A percentile compares a stretch with the other conserved stretches of the same genome.
These are phyloP conservation scores for Hyphodiscus sp. DNA, from an alignment of 2,329 filamentous ascomycete genomes.

Conservation along the genomic window DNA sequence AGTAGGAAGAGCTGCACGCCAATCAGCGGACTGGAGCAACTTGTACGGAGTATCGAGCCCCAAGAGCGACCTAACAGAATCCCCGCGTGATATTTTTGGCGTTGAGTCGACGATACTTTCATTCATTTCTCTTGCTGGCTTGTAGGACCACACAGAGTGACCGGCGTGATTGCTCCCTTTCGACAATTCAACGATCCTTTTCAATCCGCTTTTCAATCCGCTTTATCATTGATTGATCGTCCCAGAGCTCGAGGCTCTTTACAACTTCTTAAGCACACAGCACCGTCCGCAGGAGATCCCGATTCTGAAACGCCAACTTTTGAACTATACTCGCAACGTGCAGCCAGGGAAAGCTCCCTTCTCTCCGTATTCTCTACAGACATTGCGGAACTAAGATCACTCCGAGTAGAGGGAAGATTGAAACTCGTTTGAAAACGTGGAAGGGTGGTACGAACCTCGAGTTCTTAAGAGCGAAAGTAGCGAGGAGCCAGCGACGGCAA, in stretches of 20 bases:
- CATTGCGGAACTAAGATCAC: neutral
- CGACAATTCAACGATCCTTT: neutral
- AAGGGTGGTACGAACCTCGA: conserved; percentile 1
- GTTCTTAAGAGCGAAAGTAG: neutral
- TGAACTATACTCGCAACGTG: neutral
- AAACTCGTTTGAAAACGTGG: neutral
- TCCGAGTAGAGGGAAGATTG: neutral
- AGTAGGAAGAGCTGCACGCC: neutral
- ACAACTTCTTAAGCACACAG: conserved; percentile 2
- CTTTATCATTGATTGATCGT: conserved; percentile 23
- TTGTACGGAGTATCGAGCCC: neutral
- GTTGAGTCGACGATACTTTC: neutral
- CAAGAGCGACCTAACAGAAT: neutral
- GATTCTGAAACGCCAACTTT: conserved; percentile 16
- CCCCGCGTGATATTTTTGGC: neutral
- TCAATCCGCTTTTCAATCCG: conserved; percentile 1
- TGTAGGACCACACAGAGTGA: neutral
- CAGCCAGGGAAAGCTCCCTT: neutral
- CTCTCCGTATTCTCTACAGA: neutral
- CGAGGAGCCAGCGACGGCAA: conserved; percentile 4
- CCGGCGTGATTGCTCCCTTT: no score
- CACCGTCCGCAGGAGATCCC: conserved; percentile 3
- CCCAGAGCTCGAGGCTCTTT: conserved; percentile 20
- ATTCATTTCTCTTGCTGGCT: neutral
- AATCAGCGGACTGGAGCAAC: neutral